phyloP scores from a whole-genome alignment of 1,139 yeast species.

The Neolecta irregularis region DNA sequence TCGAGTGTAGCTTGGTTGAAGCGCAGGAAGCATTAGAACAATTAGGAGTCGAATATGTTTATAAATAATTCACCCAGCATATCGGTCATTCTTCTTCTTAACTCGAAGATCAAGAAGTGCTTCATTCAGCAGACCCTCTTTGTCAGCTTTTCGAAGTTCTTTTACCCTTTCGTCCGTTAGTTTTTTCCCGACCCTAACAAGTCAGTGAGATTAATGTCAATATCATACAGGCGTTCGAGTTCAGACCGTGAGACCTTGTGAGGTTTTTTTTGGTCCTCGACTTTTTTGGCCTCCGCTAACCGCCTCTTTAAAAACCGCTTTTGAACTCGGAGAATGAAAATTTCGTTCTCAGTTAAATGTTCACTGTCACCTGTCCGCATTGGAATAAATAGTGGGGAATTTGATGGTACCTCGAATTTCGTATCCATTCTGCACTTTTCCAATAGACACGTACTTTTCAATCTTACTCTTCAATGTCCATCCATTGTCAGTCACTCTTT shows the following conservation, averaged over 20 bases:
- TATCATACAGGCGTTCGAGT: slow-evolving; percentile 5
- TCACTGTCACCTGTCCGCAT: too few species aligned
- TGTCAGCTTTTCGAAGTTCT: slow-evolving; percentile 7
- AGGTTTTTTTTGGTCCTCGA: slow-evolving; percentile 1
- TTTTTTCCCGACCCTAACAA: slow-evolving; percentile 10
- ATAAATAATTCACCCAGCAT: too few species aligned
- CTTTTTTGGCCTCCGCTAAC: slow-evolving; percentile 1
- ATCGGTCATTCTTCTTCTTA: slow-evolving; percentile 11
- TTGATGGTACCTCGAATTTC: slow-evolving; percentile 9
- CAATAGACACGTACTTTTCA: slow-evolving; percentile 7
- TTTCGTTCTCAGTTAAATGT: too few species aligned
- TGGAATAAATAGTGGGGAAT: too few species aligned
- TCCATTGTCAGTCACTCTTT: slow-evolving; percentile 7
- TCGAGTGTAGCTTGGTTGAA: slow-evolving; percentile 14
- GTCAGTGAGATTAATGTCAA: background rate
- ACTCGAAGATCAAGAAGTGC: slow-evolving; percentile 13
- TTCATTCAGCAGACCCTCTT: slow-evolving; percentile 11
- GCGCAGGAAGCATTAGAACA: slow-evolving; percentile 19
- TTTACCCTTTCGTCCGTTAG: slow-evolving; percentile 11
- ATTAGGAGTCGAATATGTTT: too few species aligned
- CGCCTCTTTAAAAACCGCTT: slow-evolving; percentile 5
- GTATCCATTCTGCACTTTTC: background rate
- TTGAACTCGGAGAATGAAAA: slow-evolving; percentile 6
- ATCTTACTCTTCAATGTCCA: slow-evolving; percentile 7
- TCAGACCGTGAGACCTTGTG: slow-evolving; percentile 6